Base-by-base conservation (phyloP, 495 filamentous ascomycete species). In the Saxophila tyrrhenica region DNA sequence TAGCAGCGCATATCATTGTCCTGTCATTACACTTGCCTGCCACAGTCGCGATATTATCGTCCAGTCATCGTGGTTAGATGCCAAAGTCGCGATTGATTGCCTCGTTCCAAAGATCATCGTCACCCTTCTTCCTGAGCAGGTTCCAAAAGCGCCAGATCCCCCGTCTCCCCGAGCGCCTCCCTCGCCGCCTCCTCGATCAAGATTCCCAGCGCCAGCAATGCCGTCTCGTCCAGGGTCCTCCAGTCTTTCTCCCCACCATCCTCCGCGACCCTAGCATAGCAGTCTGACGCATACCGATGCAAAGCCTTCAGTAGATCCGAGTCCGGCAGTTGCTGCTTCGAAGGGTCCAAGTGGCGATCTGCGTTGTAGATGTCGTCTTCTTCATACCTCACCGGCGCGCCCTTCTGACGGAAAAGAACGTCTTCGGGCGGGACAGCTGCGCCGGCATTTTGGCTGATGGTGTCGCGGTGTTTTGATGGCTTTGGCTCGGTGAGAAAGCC, bases 181-280 rank as follows among this genome's bases (percentile, higher is more conserved):
- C 72, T 73, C 3, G 76, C 71, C 51, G 83, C 74, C 64, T 95
- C 89, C 68, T 95, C 89, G 32, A 94, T 66, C 51, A 95, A 61
- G 22, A 95, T 80, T 0, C 88, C 89, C 67, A 94, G 70, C 0
- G 85, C 85, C 54, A 95, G 70, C 50, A 95, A 65, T 0, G 88
- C 87, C 9, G 86, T 91, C 68, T 89, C 89, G 62, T 95, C 86
- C 79, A 95, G 77, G 57, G 79, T 87, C 24, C 29, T 35, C 29
- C 29, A 13, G 51, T 82, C 76, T 38, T 75, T 46, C 41, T 75
- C 48, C 10, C 39, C 59, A 13, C 62, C 62, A 20, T 62, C 56
- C 3, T 67, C 71, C 32, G 72, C 65, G 1, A 19, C 19, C 1
- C 10, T 22, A 17, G 45, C 46, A 70, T 91, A 94, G 65, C 81